Evolutionary conservation across 2,329 filamentous ascomycete genomes (phyloP), one percentile per base, ranked within the genome.

Genomic region (Cytospora leucostoma): DNA sequence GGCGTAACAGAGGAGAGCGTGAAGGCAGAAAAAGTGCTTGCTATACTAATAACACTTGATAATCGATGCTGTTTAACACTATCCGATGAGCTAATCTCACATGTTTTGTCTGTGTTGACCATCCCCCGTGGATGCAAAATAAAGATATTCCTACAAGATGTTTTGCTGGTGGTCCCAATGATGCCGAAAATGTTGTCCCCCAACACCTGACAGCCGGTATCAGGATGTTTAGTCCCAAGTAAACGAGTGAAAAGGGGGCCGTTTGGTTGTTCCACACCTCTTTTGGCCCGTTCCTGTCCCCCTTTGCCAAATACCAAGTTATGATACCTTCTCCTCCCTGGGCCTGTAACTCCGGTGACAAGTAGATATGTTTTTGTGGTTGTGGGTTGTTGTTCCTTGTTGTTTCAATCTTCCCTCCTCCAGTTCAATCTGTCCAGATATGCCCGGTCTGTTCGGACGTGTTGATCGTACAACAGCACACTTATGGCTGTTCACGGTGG

Each of bases 141-240:
- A 21, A 55, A 32, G 52, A 40, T 62, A 37, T 55, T 62, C 33
- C 51, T 62, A 65, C 63, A 65, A 59, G 63, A 64, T 54, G 34
- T 27, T 7, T 19, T 21, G 5, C 17, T 21, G 7, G n/a, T 17
- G 17, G 10, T 7, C 38, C n/a, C 44, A 12, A 47, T 47, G 44
- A 47, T 47, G 44, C 44, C 44, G 19, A 54, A n/a, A 40, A 57
- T 52, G 34, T 32, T 40, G 6, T 10, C 27, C 19, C 27, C 54
- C 12, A 60, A 60, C 52, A 49, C 32, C 34, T 63, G 60, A 50
- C 37, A 65, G 60, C 60, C 53, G 51, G 53, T 57, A 60, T 63
- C 56, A 65, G 56, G 44, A 38, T 49, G 37, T 33, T 33, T 13
- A 38, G 37, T 34, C 51, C 56, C 27, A 27, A 27, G 49, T 27